These are phyloP conservation scores for Antarctomyces pellizariae DNA, from an alignment of 495 filamentous ascomycete genomes.

Conservation along the genomic window DNA sequence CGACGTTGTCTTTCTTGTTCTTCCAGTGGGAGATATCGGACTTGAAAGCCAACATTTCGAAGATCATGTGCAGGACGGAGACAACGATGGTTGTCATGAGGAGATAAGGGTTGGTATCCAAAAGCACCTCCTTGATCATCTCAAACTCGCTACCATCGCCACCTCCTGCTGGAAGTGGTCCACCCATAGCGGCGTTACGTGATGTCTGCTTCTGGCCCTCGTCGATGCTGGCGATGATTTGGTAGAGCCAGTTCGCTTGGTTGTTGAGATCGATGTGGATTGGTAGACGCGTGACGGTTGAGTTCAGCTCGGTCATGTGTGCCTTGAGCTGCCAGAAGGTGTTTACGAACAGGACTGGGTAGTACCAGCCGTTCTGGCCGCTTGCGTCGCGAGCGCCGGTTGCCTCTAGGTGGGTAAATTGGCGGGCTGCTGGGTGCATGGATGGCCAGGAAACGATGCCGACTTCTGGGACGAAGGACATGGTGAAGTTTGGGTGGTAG, in stretches of 20 bases:
- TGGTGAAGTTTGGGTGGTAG: conserved; percentile 87
- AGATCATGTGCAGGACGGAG: conserved; percentile 75
- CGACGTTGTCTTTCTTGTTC: conserved; percentile 98
- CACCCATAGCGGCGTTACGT: conserved; percentile 39
- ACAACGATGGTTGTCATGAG: conserved; percentile 66
- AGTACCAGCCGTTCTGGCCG: conserved; percentile 91
- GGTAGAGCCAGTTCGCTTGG: conserved; percentile 78
- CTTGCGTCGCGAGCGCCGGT: conserved; percentile 51
- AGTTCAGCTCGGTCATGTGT: conserved; percentile 83
- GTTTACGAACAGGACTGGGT: conserved; percentile 76
- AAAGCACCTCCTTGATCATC: conserved; percentile 78
- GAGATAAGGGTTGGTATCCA: conserved; percentile 87
- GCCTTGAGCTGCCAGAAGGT: conserved; percentile 88
- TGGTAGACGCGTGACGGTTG: conserved; percentile 65
- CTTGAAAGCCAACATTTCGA: conserved; percentile 91
- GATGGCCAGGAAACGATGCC: conserved; percentile 40
- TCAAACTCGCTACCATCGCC: conserved; percentile 73
- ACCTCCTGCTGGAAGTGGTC: conserved; percentile 34
- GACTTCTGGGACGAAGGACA: conserved; percentile 66
- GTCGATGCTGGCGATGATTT: conserved; percentile 60
- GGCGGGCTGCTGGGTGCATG: conserved; percentile 48
- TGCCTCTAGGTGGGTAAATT: conserved; percentile 54
- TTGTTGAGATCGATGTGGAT: conserved; percentile 69
- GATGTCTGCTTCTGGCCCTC: conserved; percentile 64
- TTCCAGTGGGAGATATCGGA: conserved; percentile 91